Evolutionary conservation across 2,329 filamentous ascomycete species (phyloP).

Genomic region (Diatrype stigma): DNA sequence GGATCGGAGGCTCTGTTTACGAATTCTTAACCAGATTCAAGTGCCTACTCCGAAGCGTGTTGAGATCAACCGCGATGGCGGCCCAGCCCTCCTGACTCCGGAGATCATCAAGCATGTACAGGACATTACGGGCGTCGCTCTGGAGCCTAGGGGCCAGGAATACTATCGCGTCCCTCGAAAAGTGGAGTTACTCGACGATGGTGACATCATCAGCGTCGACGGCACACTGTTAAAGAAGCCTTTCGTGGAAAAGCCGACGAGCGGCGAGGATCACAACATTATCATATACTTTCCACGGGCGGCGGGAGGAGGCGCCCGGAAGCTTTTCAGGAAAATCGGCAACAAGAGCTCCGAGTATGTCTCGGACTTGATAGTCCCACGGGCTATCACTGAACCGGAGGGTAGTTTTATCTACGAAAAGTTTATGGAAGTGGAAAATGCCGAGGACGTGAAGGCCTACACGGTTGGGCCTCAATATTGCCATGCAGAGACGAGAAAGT

Average conservation of each 20-base stretch:
- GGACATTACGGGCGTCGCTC: constrained; percentile 70
- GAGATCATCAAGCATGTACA: constrained; percentile 79
- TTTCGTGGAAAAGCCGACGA: constrained; percentile 98
- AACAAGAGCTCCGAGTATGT: constrained; percentile 99
- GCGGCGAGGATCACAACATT: constrained; percentile 97
- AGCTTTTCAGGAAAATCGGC: constrained; percentile 93
- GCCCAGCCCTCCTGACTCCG: constrained; percentile 70
- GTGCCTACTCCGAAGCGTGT: constrained; percentile 85
- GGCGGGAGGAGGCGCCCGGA: constrained; percentile 81
- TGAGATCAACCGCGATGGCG: constrained; percentile 90
- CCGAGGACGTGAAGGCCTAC: constrained; percentile 97
- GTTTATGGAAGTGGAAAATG: constrained; percentile 93
- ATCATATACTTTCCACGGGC: constrained; percentile 93
- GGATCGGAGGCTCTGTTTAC: constrained; percentile 88
- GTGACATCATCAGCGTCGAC: constrained; percentile 84
- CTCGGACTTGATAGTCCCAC: constrained; percentile 67
- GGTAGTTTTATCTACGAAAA: constrained; percentile 96
- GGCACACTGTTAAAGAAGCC: constrained; percentile 79
- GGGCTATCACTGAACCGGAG: constrained; percentile 73
- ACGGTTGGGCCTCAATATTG: constrained; percentile 91
- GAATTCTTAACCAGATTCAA: constrained; percentile 80
- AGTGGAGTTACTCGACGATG: constrained; percentile 84
- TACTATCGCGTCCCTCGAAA: constrained; percentile 51
- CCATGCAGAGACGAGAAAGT: constrained; percentile 95
- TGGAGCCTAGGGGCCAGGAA: constrained; percentile 68